These are phyloP conservation scores for Fusarium temperatum DNA, from an alignment of 2,329 filamentous ascomycete species.

Conservation along the genomic window DNA sequence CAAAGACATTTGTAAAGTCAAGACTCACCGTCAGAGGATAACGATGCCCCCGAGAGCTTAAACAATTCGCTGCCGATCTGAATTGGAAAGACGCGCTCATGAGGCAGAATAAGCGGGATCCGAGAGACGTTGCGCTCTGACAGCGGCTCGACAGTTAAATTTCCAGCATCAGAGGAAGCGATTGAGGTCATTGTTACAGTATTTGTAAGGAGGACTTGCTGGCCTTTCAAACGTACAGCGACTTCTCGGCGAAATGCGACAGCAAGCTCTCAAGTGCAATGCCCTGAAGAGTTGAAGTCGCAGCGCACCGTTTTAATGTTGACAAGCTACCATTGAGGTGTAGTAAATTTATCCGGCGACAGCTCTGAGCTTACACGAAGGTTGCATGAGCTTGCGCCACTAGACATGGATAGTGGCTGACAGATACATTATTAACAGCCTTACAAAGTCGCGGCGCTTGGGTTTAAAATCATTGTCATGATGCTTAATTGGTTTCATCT, in stretches of 20 bases:
- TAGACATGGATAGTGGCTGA: slow-evolving; percentile 16
- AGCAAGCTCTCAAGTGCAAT: slow-evolving; percentile 27
- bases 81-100: slow-evolving; percentile 78
- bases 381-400: slow-evolving; percentile 34
- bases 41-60: slow-evolving; percentile 76
- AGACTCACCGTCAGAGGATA: slow-evolving; percentile 74
- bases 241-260: slow-evolving; percentile 3
- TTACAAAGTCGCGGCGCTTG: neutral
- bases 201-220: neutral
- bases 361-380: slow-evolving; percentile 15
- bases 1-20: neutral
- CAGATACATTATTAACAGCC: slow-evolving; percentile 14
- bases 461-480: neutral
- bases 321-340: slow-evolving; percentile 3
- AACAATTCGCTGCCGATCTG: slow-evolving; percentile 78
- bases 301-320: neutral
- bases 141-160: slow-evolving; percentile 36
- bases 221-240: neutral
- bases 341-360: slow-evolving; percentile 10
- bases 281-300: slow-evolving; percentile 7
- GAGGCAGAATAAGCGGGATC: slow-evolving; percentile 69
- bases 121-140: slow-evolving; percentile 51
- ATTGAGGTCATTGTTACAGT: slow-evolving; percentile 29
- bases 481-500: slow-evolving; percentile 1
- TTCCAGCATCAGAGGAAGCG: slow-evolving; percentile 41